Evolutionary conservation across 73 alveolate genomes (phyloP), one percentile per base, ranked within the genome.

Genomic region (Paramecium octaurelia): DNA sequence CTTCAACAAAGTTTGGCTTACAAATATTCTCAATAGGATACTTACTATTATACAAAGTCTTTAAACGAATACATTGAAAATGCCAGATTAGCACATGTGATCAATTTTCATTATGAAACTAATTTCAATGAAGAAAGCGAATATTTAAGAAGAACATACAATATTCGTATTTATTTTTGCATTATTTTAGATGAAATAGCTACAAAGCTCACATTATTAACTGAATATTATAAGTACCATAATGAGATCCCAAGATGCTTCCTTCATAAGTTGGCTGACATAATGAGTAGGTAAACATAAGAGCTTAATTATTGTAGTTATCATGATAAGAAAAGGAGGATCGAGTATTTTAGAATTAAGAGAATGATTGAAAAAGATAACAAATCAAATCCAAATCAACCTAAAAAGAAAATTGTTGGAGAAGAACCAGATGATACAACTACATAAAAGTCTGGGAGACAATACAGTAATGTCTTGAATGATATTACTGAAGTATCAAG

Each of bases 271-370:
- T 50, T 89, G 3, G 46, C 85, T n/a, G 88, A 73, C 29, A 29
- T 38, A 10, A 89, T 89, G 85, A 89, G 84, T 58, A 80, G 57
- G 91, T 80, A 80, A 4, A 18, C 31, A n/a, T 54, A 18, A 4
- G 10, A 18, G 27, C 7, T 18, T 7, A 54, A 54, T 54, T n/a
- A 54, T 16, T 54, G 2, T 54, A 54, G 69, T 54, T 54, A 54
- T 77, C 92, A 89, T 46, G 94, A 89, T 44, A 89, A 89, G 89
- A 89, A 89, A 58, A 89, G 94, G 23, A 68, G 94, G 40, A 89
- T 71, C 8, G 94, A 89, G 14, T 89, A 43, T 44, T 89, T 59
- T 73, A 89, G 91, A 70, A 89, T 89, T 44, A 83, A 59, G 16
- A 89, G 84, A 71, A 89, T 89, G 75, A 89, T 89, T 42, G 94